phyloP scores from a whole-genome alignment of 2,329 filamentous ascomycete genomes.

The Emydomyces testavorans region DNA sequence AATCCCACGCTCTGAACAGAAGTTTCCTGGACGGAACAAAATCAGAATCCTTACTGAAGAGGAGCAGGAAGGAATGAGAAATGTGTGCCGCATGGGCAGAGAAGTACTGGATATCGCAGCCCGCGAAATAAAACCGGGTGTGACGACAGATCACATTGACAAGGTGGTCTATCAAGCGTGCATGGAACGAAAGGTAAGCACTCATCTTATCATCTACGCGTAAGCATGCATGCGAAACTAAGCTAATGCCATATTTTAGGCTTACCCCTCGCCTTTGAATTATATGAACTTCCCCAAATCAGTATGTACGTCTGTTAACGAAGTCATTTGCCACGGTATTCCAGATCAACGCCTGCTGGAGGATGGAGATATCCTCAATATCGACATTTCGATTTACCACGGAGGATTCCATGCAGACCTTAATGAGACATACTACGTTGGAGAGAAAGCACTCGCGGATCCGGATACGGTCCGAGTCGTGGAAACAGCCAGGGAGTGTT shows the following conservation, averaged over 20 bases:
- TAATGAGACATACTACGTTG: conserved; percentile 98
- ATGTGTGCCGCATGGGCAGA: conserved; percentile 72
- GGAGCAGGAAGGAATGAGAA: conserved; percentile 80
- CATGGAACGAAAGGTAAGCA: conserved; percentile 73
- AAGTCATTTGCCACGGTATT: conserved; percentile 97
- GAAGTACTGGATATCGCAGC: conserved; percentile 91
- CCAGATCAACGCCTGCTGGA: conserved; percentile 76
- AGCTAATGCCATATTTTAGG: conserved; percentile 41
- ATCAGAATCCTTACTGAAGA: conserved; percentile 70
- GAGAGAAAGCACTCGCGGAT: conserved; percentile 71
- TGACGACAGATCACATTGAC: conserved; percentile 92
- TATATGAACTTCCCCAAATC: conserved; percentile 97
- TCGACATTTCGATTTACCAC: conserved; percentile 90
- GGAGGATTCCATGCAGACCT: conserved; percentile 91
- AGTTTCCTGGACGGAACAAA: conserved; percentile 61
- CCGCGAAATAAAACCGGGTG: conserved; percentile 69
- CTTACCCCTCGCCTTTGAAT: conserved; percentile 88
- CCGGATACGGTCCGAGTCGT: conserved; percentile 81
- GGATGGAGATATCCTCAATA: conserved; percentile 94
- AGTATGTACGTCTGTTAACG: conserved; percentile 89
- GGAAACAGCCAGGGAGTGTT: conserved; percentile 76
- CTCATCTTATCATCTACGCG: not conserved
- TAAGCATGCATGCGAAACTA: not conserved
- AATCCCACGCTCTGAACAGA: conserved; percentile 54
- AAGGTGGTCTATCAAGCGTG: conserved; percentile 91